Base-by-base conservation (phyloP, 2,329 filamentous ascomycete species). In the Hypoxylon sp. region DNA sequence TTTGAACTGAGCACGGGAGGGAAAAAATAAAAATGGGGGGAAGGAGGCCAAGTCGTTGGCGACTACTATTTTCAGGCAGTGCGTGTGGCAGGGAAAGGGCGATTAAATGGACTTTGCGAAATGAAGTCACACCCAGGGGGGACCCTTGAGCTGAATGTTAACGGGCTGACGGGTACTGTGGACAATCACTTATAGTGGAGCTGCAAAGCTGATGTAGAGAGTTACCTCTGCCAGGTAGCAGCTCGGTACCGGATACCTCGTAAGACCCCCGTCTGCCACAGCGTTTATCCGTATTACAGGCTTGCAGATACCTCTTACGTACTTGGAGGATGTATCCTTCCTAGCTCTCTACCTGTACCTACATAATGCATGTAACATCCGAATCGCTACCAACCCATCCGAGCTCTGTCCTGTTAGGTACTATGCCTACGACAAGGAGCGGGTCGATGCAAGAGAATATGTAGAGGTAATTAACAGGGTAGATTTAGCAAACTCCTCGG, bases 51-150 rank as follows among this genome's bases (percentile, higher is more conserved):
- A 58, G 61, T 60, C 51, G 67, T 67, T 68, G 56, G 68, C 61
- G 53, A 71, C 70, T 72, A 54, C 58, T 59, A 62, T 68, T 68
- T 70, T 68, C 65, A 62, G 65, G 58, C 62, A 46, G 58, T 65
- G 64, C 42, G 56, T 61, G 65, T 68, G 65, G 70, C 63, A 56
- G 65, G 62, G 67, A 62, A 61, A 63, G 52, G 68, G 42, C 57
- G 58, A 72, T 70, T 67, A 67, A 72, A 72, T 72, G 66, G 72
- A 58, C 62, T 69, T 74, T 70, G 56, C 51, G 65, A 70, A 68
- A 70, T 70, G 68, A 70, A 70, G 68, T 70, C 68, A 70, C 68
- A 70, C 68, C 52, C 65, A 66, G 57, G 68, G 61, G 42, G 50
- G 42, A 53, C 48, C 62, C 50, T 62, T 67, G 60, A 48, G 58